Base-by-base conservation (phyloP, 2,329 filamentous ascomycete genomes). In the Colletotrichum spinosum region DNA sequence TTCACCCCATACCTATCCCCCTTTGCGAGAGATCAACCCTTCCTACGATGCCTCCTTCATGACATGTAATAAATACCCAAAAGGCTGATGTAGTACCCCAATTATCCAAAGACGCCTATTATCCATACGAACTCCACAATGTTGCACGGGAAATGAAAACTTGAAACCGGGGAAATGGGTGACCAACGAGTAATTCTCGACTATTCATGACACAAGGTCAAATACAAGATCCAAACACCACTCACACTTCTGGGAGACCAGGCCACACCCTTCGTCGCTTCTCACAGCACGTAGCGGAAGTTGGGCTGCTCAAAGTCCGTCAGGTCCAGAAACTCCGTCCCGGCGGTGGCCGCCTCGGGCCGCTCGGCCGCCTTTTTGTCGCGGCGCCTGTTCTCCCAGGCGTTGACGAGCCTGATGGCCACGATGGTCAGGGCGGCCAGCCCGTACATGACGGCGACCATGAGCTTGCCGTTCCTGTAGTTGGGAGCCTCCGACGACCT, bases 401-500 rank as follows among this genome's bases (percentile, higher is more conserved):
- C 62, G 34, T 72, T 73, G 38, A 72, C 68, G n/a, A 60, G 34
- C 2, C 71, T 67, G 25, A 72, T 60, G 1, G 62, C 52, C 0
- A 69, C 17, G 5, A 72, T 52, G 8, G 55, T 68, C 13, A 63
- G 11, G 12, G 68, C 69, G 13, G 67, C 65, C 33, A 60, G 45
- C 4, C 69, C 67, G 48, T 71, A 69, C 67, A 72, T 70, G 59
- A 72, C 58, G 9, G 69, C 70, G 2, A 73, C 68, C 67, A 70
- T 70, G 35, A 70, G 55, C 54, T 73, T 73, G 3, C 71, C 71
- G 34, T 67, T 68, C 12, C 69, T 69, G 38, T 73, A 73, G 38
- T 69, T 62, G 4, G 70, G 70, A 5, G 68, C 69, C 38, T 73
- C 70, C 12, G 60, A 62, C 2, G 67, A 55, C 8, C 70, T 67